Base-by-base conservation (phyloP, 305 asterid genomes). In the Stenogyne calaminthoides region DNA sequence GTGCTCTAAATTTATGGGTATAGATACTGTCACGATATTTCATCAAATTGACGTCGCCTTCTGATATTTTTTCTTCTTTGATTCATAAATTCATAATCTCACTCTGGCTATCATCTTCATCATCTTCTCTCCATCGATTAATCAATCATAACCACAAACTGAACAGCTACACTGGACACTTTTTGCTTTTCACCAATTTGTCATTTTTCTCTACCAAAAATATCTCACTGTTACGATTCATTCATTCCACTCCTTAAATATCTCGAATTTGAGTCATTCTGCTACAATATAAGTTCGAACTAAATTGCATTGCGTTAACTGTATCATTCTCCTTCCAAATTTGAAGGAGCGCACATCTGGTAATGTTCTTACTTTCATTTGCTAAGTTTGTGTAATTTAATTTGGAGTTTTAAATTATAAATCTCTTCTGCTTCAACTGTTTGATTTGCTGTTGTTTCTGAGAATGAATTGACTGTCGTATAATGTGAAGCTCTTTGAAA, bases 71-170 rank as follows among this genome's bases (percentile, higher is more conserved):
- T 71, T 67, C 29, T 25, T 22, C 2, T 2, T 22, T 22, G 1
- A 25, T 25, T 25, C 29, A 25, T 25, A 20, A 66, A 25, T 66
- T 60, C 73, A 64, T 6, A n/a, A 46, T 55, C 76, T 14, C 69
- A 18, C 67, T 67, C 75, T 77, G 39, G 40, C 58, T 76, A 64
- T 70, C 79, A 69, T 69, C 76, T 42, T 63, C 80, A 44, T 44
- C 76, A 68, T 73, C 75, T 37, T 69, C 79, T 61, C 44, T 59
- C 49, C 9, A 56, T 68, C 75, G 19, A 40, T 77, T 0, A 58
- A 58, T 14, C 74, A 29, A 59, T 69, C 78, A 47, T 78, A 25
- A 75, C 84, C 85, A 80, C 87, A 80, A 25, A 80, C 37, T 62
- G 2, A 18, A 32, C 74, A 56, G 39, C 66, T 64, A 63, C 29